Evolutionary conservation across 2,329 filamentous ascomycete species (phyloP).

Genomic region (Sordariomycetes sp.): DNA sequence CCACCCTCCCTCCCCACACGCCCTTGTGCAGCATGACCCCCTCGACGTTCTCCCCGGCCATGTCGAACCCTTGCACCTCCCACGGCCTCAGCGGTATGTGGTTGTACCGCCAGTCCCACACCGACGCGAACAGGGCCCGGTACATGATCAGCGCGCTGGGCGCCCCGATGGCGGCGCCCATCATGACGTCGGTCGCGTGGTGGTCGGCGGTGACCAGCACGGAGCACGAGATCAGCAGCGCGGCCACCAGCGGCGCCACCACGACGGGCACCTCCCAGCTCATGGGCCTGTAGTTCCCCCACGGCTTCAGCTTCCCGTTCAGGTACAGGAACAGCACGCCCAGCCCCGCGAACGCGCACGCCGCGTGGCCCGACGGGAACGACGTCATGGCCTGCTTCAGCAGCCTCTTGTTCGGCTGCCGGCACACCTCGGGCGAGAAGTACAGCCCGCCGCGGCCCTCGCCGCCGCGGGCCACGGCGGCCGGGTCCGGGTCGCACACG

Average conservation of each 20-base stretch:
- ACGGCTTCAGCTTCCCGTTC: conserved; percentile 64
- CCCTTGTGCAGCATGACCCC: conserved; percentile 2
- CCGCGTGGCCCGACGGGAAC: conserved; percentile 60
- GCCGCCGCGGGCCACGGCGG: conserved; percentile 25
- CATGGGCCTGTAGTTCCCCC: conserved; percentile 52
- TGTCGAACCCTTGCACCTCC: conserved; percentile 1
- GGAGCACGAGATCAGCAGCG: conserved; percentile 47
- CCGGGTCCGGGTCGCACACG: conserved; percentile 45
- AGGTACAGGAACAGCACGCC: conserved; percentile 57
- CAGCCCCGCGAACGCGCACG: conserved; percentile 52
- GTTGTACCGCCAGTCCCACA: conserved; percentile 60
- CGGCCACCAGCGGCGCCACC: conserved; percentile 48
- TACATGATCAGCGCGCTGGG: conserved; percentile 52
- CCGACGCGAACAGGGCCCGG: conserved; percentile 53
- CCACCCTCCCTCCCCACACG: not conserved
- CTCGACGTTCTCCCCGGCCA: conserved; percentile 1
- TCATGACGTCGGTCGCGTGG: conserved; percentile 60
- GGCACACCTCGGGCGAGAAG: conserved; percentile 47
- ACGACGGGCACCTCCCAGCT: conserved; percentile 56
- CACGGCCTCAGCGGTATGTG: conserved; percentile 47
- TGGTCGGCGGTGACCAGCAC: conserved; percentile 57
- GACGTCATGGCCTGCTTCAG: conserved; percentile 53
- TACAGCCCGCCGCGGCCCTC: conserved; percentile 54
- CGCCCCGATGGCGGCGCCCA: conserved; percentile 52
- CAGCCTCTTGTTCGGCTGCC: conserved; percentile 34